Conservation (phyloP, 768 basidiomycete species). For the Xanthoconium stramineum region DNA sequence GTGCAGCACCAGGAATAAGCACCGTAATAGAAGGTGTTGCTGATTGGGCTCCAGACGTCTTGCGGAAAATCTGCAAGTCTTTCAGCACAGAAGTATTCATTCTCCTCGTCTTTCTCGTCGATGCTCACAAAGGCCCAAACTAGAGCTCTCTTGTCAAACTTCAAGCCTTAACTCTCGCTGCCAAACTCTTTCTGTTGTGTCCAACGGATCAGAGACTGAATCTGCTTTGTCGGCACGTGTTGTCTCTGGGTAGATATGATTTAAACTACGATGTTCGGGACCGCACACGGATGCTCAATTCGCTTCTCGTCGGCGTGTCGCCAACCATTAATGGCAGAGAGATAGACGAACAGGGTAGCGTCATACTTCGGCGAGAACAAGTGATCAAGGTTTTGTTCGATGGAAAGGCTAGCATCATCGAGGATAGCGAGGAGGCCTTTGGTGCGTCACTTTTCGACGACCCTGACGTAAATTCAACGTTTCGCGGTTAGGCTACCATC, state of each 20-base stretch:
- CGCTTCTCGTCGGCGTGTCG: conserved; percentile 59
- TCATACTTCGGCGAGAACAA: conserved; percentile 80
- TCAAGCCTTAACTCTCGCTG: conserved; percentile 80
- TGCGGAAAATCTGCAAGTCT: conserved; percentile 73
- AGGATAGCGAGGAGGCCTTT: conserved; percentile 34
- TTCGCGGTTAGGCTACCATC: conserved; percentile 33
- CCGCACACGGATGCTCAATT: conserved; percentile 73
- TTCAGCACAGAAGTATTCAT: conserved; percentile 66
- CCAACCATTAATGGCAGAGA: conserved; percentile 36
- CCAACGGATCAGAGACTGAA: conserved; percentile 48
- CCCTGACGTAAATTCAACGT: conserved; percentile 4
- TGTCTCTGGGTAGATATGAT: conserved; percentile 87
- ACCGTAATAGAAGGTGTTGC: conserved; percentile 54
- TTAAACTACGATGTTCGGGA: conserved; percentile 87
- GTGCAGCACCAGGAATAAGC: conserved; percentile 37
- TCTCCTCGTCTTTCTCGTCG: not conserved
- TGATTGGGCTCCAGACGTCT: conserved; percentile 85
- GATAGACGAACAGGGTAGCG: conserved; percentile 57
- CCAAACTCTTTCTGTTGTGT: conserved; percentile 74
- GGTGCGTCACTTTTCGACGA: conserved; percentile 24
- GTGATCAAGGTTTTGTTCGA: conserved; percentile 76
- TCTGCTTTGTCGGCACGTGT: conserved; percentile 67
- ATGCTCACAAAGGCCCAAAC: not conserved
- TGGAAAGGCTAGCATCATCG: conserved; percentile 55
- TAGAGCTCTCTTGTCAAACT: conserved; percentile 72